These are phyloP conservation scores for Cyclotella kingstonii DNA, from an alignment of 108 stramenopile genomes.

Conservation along the genomic window DNA sequence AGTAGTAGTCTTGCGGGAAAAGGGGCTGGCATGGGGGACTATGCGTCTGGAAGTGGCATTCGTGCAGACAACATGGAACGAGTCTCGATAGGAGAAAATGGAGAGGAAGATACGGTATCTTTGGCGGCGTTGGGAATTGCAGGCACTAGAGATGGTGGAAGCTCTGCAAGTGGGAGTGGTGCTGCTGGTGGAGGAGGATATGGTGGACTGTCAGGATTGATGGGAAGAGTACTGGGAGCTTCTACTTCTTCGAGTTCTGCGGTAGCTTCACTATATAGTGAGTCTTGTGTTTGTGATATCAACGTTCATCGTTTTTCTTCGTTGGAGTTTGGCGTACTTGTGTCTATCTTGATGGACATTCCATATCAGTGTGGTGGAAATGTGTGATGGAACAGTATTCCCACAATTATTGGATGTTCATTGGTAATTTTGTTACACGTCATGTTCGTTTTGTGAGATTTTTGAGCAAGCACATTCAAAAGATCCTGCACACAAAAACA, in stretches of 20 bases:
- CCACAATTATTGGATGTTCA: no score
- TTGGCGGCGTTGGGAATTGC: not conserved
- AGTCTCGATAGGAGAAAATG: slow-evolving; percentile 4
- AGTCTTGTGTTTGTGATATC: slow-evolving; percentile 5
- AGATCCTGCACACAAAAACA: no score
- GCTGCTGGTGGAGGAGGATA: slow-evolving; percentile 15
- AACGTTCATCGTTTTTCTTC: no score
- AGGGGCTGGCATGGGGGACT: slow-evolving; percentile 1
- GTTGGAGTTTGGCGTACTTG: no score
- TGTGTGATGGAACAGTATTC: no score
- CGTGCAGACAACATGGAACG: not conserved
- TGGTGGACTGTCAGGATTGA: slow-evolving; percentile 38
- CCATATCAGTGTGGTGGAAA: no score
- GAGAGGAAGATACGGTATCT: not conserved
- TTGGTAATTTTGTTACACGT: no score
- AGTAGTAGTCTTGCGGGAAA: slow-evolving; percentile 1
- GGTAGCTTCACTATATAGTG: slow-evolving; percentile 12
- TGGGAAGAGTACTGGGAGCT: slow-evolving; percentile 44
- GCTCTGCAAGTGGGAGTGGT: slow-evolving; percentile 4
- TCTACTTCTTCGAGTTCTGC: slow-evolving; percentile 6
- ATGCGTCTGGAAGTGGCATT: not conserved
- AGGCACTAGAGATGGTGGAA: not conserved
- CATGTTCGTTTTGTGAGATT: no score
- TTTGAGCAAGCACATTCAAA: no score
- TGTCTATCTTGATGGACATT: no score